Conservation (phyloP, 225 moss, liverwort and hornwort species). For the Polytrichum formosum region DNA sequence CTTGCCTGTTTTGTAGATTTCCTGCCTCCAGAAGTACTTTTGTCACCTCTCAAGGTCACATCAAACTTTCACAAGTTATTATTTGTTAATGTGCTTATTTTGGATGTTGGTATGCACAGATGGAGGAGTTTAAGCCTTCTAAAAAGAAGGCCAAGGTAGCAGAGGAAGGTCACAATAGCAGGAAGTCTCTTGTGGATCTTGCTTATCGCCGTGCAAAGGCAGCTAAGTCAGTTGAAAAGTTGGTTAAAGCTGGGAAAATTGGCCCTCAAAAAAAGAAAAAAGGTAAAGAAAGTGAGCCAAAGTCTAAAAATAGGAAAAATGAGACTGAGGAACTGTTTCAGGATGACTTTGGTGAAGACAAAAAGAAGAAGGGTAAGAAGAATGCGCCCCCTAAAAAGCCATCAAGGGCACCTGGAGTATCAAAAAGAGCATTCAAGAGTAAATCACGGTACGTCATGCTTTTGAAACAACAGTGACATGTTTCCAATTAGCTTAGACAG, state of each 20-base stretch:
- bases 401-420: slow-evolving; percentile 70
- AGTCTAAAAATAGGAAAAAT: slow-evolving; percentile 55
- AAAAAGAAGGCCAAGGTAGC: slow-evolving; percentile 39
- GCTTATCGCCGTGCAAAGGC: slow-evolving; percentile 91
- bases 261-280: slow-evolving; percentile 60
- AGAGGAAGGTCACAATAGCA: slow-evolving; percentile 28
- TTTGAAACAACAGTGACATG: no score
- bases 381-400: slow-evolving; percentile 46
- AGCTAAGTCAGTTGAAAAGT: slow-evolving; percentile 71
- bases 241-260: slow-evolving; percentile 80
- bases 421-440: slow-evolving; percentile 91
- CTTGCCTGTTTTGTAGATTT: no score
- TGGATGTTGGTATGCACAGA: slow-evolving; percentile 23
- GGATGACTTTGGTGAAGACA: slow-evolving; percentile 70
- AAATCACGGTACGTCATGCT: slow-evolving; percentile 66
- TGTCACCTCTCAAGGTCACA: no score
- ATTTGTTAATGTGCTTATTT: background rate
- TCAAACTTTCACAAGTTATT: no score
- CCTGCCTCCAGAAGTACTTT: no score
- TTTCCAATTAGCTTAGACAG: no score
- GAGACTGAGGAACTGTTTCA: slow-evolving; percentile 84
- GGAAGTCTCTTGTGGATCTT: slow-evolving; percentile 62
- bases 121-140: slow-evolving; percentile 19
- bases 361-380: slow-evolving; percentile 47
- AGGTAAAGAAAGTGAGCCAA: slow-evolving; percentile 45